Conservation (phyloP, 2,329 filamentous ascomycete species). For the Cordyceps sp. region DNA sequence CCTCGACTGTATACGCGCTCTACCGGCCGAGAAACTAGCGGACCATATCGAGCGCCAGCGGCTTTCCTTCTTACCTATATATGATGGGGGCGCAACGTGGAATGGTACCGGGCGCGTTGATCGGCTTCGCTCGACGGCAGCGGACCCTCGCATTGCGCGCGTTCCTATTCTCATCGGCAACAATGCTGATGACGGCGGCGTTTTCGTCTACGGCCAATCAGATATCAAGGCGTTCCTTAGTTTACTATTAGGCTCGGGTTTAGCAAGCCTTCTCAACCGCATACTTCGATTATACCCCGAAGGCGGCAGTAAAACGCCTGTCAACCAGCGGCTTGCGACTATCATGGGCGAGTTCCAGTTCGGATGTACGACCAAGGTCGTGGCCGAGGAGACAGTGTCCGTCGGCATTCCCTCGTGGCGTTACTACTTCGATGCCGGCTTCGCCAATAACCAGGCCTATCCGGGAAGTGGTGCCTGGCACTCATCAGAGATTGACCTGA, state of each 20-base stretch:
- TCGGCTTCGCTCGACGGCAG: constrained; percentile 4
- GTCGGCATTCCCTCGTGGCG: constrained; percentile 23
- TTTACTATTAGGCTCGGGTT: no score
- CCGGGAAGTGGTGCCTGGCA: constrained; percentile 24
- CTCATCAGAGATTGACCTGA: constrained; percentile 23
- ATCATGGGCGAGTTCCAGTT: constrained; percentile 8
- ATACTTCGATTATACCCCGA: no score
- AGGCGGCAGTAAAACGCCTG: no score
- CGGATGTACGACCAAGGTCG: constrained; percentile 7
- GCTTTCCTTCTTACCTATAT: constrained; percentile 8
- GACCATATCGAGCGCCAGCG: constrained; percentile 4
- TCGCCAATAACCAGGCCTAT: constrained; percentile 24
- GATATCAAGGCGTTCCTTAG: no score
- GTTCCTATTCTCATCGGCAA: constrained; percentile 9
- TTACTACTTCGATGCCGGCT: constrained; percentile 30
- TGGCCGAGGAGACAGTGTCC: constrained; percentile 13
- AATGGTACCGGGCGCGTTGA: constrained; percentile 4
- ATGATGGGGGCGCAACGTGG: constrained; percentile 7
- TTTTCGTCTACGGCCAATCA: not conserved
- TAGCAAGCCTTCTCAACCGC: no score
- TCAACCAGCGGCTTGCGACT: constrained; percentile 6
- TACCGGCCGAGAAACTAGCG: constrained; percentile 6
- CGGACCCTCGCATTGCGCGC: constrained; percentile 6
- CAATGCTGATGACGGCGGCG: constrained; percentile 8
- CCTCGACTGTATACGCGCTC: constrained; percentile 9